phyloP scores from a whole-genome alignment of 345 rosid species.

The Leavenworthia alabamica region DNA sequence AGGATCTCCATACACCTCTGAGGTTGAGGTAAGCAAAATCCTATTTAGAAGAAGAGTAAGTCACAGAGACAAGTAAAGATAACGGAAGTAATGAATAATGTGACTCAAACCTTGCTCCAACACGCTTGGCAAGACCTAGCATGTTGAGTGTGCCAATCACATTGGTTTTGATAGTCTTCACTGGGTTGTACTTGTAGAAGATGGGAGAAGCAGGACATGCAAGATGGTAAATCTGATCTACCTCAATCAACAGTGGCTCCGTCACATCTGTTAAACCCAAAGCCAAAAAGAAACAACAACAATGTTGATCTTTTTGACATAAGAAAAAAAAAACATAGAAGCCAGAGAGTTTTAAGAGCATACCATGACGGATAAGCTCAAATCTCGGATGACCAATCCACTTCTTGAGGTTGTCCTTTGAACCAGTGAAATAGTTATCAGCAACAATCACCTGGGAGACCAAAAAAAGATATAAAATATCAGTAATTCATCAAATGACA shows the following conservation, averaged over 20 bases:
- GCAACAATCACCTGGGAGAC: constrained; percentile 99
- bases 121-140: constrained; percentile 98
- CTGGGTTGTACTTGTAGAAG: too few relatives aligned
- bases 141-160: constrained; percentile 93
- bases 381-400: too few relatives aligned
- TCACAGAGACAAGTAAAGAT: not conserved
- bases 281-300: not conserved
- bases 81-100: not conserved
- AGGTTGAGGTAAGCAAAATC: constrained; percentile 42
- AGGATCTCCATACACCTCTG: constrained; percentile 96
- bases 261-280: constrained; percentile 58
- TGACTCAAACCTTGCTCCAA: constrained; percentile 74
- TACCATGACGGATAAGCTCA: constrained; percentile 92
- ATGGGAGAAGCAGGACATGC: too few relatives aligned
- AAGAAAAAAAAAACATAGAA: not conserved
- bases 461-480: constrained; percentile 3
- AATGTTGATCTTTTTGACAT: not conserved
- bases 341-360: not conserved
- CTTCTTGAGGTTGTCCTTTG: too few relatives aligned
- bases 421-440: too few relatives aligned
- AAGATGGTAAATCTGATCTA: constrained; percentile 88
- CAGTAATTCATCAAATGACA: not conserved
- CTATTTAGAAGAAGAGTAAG: constrained; percentile 4
- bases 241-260: constrained; percentile 80
- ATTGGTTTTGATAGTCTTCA: too few relatives aligned